Base-by-base conservation (phyloP, 352 stramenopile genomes). In the Phytophthora capsici region DNA sequence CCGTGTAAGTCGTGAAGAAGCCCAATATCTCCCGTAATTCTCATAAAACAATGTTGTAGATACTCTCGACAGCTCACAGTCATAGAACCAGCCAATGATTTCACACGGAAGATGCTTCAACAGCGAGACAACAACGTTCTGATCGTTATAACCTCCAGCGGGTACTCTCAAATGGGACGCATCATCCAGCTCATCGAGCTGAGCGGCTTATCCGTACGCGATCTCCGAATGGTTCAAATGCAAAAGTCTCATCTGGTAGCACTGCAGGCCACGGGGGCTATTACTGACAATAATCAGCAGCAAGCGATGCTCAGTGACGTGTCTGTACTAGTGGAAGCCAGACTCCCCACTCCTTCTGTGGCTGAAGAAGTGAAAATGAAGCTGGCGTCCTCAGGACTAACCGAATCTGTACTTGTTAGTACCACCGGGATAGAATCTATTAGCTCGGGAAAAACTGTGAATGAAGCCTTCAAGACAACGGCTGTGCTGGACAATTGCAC, bases 21-120 rank as follows among this genome's bases (percentile, higher is more conserved):
- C 8, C 28, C 8, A 34, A 14, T 34, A 5, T 34, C 10, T 34
- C 14, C 10, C 19, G 17, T 9, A 55, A 57, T 14, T 13, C 20
- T 51, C 10, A 19, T 46, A 54, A 2, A 23, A 23, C 1, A 14
- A 4, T 34, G 9, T 34, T 34, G 8, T 41, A 91, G 80, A n/a
- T 94, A 92, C 47, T 94, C 86, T 6, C 78, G 83, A 22, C 81
- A 92, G 41, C 76, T 94, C 36, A 80, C 76, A 9, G 78, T 94
- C 22, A 37, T 93, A 25, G 84, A 87, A 5, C 56, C 80, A 14
- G 86, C 83, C 8, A 94, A 94, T 59, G 80, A 88, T 32, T 87
- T 81, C 64, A 93, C 84, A 7, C 67, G 71, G 14, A 64, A 69
- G 6, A 62, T 63, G 26, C 37, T 88, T 13, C 55, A 65, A 30